Evolutionary conservation across 768 basidiomycete species (phyloP).

Genomic region (Phlebiopsis gigantea): DNA sequence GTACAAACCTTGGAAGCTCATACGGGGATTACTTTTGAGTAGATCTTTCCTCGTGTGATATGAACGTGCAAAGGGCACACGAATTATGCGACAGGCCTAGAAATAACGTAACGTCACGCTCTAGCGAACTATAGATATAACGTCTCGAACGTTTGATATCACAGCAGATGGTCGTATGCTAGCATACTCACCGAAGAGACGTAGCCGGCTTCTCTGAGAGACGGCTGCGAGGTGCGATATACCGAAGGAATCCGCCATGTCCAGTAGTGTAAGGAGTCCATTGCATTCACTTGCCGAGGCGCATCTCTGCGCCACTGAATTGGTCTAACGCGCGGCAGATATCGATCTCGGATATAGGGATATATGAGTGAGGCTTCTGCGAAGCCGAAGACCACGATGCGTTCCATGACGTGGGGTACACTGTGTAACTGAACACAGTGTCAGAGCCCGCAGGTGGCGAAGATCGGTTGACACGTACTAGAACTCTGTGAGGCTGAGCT

Average conservation of each 20-base stretch:
- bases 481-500: conserved; percentile 76
- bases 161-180: too few relatives aligned
- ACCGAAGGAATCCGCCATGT: neutral
- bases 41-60: too few relatives aligned
- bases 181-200: too few relatives aligned
- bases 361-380: neutral
- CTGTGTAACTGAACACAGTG: conserved; percentile 17
- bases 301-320: conserved; percentile 70
- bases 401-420: conserved; percentile 2
- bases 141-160: too few relatives aligned
- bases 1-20: too few relatives aligned
- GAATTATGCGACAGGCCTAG: too few relatives aligned
- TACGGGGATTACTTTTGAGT: too few relatives aligned
- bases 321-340: conserved; percentile 72
- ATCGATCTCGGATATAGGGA: conserved; percentile 34
- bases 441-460: conserved; percentile 4
- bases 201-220: neutral
- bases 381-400: conserved; percentile 2
- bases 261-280: neutral
- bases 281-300: conserved; percentile 57
- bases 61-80: too few relatives aligned
- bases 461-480: conserved; percentile 41
- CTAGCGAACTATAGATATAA: too few relatives aligned
- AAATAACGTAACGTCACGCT: too few relatives aligned
- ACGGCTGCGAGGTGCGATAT: neutral